Conservation (phyloP, 805 yeast species). For the Yarrowia sp. region DNA sequence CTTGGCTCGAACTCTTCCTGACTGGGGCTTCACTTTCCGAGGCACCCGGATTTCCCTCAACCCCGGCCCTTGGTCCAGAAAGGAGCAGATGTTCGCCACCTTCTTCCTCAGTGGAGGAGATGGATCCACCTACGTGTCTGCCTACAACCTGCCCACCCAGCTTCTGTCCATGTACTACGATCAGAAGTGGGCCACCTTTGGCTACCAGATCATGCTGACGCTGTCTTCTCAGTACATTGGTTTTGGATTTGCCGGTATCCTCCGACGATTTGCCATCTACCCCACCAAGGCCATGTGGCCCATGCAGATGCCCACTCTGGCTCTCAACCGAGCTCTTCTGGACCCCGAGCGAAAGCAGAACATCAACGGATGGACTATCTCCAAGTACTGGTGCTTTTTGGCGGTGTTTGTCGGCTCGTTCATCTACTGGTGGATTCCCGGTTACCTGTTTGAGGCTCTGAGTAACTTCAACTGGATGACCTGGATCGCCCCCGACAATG, state of each 20-base stretch:
- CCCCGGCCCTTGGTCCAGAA: slow-evolving; percentile 70
- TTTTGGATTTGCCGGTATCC: slow-evolving; percentile 68
- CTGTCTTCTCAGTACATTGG: slow-evolving; percentile 69
- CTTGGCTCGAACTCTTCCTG: slow-evolving; percentile 56
- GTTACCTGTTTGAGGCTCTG: slow-evolving; percentile 63
- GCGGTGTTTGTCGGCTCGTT: slow-evolving; percentile 54
- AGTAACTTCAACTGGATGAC: slow-evolving; percentile 65
- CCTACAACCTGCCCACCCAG: slow-evolving; percentile 44
- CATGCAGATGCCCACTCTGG: slow-evolving; percentile 62
- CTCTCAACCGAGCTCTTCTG: slow-evolving; percentile 61
- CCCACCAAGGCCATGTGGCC: slow-evolving; percentile 75
- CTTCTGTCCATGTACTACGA: slow-evolving; percentile 48
- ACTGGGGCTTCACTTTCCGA: slow-evolving; percentile 53
- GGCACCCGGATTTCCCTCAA: slow-evolving; percentile 57
- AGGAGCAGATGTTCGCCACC: slow-evolving; percentile 65
- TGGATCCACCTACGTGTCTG: slow-evolving; percentile 41
- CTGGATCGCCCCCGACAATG: slow-evolving; percentile 64
- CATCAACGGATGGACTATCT: slow-evolving; percentile 59
- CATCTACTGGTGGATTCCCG: slow-evolving; percentile 65
- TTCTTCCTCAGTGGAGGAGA: slow-evolving; percentile 41
- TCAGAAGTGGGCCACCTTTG: slow-evolving; percentile 48
- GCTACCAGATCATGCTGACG: slow-evolving; percentile 58
- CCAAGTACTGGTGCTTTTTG: slow-evolving; percentile 55
- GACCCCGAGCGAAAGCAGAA: slow-evolving; percentile 53
- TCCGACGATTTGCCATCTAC: slow-evolving; percentile 63